Evolutionary conservation across 495 filamentous ascomycete genomes (phyloP).

Genomic region (Astrothelium macrocarpum): DNA sequence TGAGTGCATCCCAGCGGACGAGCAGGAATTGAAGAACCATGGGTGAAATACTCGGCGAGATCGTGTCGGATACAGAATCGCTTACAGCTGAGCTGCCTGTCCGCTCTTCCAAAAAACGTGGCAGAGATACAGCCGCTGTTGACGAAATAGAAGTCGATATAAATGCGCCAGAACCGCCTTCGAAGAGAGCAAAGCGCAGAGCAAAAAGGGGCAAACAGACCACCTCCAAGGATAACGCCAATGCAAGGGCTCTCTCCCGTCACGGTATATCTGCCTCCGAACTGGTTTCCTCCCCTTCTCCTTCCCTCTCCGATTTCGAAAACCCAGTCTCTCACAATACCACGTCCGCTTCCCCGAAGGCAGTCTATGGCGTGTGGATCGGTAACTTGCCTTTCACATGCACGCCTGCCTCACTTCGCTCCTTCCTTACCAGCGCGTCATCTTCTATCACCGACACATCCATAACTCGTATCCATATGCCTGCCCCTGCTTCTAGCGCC

Average conservation of each 20-base stretch:
- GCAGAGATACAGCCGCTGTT: conserved; percentile 21
- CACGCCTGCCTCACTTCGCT: conserved; percentile 59
- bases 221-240: not conserved
- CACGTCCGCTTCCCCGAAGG: conserved; percentile 31
- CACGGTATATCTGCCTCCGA: not conserved
- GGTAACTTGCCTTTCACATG: conserved; percentile 82
- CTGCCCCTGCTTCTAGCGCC: conserved; percentile 32
- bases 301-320: not conserved
- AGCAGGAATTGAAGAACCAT: not conserved
- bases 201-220: conserved; percentile 42
- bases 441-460: conserved; percentile 48
- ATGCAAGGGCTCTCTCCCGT: not conserved
- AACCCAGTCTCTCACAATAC: conserved; percentile 19
- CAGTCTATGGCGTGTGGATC: conserved; percentile 84
- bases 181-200: conserved; percentile 56
- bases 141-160: conserved; percentile 72
- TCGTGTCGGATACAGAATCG: not conserved
- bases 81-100: not conserved
- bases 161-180: conserved; percentile 75
- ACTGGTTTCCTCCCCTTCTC: conserved; percentile 8
- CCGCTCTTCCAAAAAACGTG: conserved; percentile 27
- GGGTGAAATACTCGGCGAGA: not conserved
- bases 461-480: conserved; percentile 80
- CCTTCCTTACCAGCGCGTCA: conserved; percentile 65
- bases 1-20: no score